Evolutionary conservation across 495 filamentous ascomycete genomes (phyloP).

Genomic region (Cercophora scortea): DNA sequence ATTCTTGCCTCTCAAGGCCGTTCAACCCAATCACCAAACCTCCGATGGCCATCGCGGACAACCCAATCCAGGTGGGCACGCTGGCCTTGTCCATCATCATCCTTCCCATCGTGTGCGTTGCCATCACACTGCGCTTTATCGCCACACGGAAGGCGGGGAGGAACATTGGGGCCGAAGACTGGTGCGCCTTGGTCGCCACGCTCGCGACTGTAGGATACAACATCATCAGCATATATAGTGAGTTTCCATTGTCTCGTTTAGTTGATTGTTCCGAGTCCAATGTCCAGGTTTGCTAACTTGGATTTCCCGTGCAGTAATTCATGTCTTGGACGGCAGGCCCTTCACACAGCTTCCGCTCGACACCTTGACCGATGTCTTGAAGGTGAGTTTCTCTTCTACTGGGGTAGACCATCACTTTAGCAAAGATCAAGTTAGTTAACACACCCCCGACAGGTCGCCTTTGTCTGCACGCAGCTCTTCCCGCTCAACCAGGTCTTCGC

Average conservation of each 20-base stretch:
- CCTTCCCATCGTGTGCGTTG: conserved; percentile 4
- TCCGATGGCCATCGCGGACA: background rate
- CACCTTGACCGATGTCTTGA: background rate
- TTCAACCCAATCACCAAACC: too few relatives aligned
- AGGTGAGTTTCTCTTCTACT: background rate
- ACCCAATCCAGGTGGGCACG: conserved; percentile 1
- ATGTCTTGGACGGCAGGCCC: background rate
- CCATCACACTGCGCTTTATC: conserved; percentile 6
- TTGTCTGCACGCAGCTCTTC: background rate
- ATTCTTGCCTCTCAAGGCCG: too few relatives aligned
- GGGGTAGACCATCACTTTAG: background rate
- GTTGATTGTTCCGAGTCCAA: background rate
- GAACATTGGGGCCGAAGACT: conserved; percentile 11
- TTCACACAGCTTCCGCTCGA: background rate
- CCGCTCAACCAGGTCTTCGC: conserved; percentile 2
- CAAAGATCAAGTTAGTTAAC: background rate
- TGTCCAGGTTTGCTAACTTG: background rate
- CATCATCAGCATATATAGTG: background rate
- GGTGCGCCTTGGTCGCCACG: conserved; percentile 7
- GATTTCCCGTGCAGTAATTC: background rate
- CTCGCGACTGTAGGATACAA: conserved; percentile 1
- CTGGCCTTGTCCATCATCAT: conserved; percentile 4
- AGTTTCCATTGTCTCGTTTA: too few relatives aligned
- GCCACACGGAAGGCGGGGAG: conserved; percentile 1
- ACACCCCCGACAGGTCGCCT: background rate